These are phyloP conservation scores for Boletales sp. DNA, from an alignment of 768 basidiomycete genomes.

Conservation along the genomic window DNA sequence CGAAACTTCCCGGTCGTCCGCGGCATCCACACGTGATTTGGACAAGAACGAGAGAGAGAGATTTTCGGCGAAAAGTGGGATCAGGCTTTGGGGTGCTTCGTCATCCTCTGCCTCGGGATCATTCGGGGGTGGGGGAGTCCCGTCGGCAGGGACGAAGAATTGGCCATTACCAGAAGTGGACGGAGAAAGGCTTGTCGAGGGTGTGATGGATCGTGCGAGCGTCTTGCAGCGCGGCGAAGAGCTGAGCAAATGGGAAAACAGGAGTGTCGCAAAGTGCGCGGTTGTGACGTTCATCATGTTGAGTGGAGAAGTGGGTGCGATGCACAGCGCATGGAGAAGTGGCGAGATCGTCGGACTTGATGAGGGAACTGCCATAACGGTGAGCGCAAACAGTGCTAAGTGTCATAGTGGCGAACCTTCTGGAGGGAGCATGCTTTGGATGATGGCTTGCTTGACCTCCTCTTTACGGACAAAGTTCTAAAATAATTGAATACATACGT, in stretches of 20 bases:
- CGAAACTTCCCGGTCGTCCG: constrained; percentile 64
- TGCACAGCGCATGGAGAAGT: constrained; percentile 63
- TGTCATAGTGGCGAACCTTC: constrained; percentile 36
- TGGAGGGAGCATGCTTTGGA: constrained; percentile 68
- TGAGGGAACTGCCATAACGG: constrained; percentile 18
- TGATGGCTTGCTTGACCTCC: constrained; percentile 62
- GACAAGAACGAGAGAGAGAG: constrained; percentile 83
- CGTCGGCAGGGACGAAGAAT: constrained; percentile 81
- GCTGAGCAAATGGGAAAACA: constrained; percentile 78
- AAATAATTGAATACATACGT: not conserved
- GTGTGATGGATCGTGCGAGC: constrained; percentile 61
- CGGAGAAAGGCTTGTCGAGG: constrained; percentile 36
- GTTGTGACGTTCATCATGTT: constrained; percentile 56
- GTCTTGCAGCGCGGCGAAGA: constrained; percentile 62
- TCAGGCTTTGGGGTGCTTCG: constrained; percentile 64
- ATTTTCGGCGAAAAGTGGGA: constrained; percentile 88
- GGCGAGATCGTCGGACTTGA: constrained; percentile 55
- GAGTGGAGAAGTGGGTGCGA: constrained; percentile 58
- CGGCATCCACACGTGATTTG: constrained; percentile 47
- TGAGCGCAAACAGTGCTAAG: not conserved
- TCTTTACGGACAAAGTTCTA: constrained; percentile 78
- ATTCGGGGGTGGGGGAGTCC: constrained; percentile 35
- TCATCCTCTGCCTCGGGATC: constrained; percentile 48
- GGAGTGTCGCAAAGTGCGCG: constrained; percentile 69
- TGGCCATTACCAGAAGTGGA: constrained; percentile 33